Base-by-base conservation (phyloP, 192 early-diverging fungal genomes). In the Helicostylum pulchrum region DNA sequence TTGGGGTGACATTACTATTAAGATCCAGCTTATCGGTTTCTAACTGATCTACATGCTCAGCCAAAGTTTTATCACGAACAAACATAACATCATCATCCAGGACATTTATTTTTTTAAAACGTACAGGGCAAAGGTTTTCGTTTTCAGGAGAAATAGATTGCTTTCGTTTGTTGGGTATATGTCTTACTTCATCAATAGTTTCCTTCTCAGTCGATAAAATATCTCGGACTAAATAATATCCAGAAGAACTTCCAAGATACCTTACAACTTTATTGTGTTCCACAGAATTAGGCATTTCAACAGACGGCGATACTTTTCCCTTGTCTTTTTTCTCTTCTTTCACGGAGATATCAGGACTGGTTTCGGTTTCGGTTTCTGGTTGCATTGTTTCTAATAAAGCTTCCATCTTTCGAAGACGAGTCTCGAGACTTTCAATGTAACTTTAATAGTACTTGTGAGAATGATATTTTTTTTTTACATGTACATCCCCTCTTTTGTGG, bases 381-480 rank as follows among this genome's bases (percentile, higher is more conserved):
- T 49, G 26, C 10, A 36, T 32, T 58, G 56, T 61, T 21, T 63
- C 71, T 10, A 72, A 36, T n/a, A 72, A 19, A 10, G 36, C 31
- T n/a, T 72, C 71, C 71, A 72, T 72, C 26, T 57, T 55, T 48
- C 57, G 44, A 3, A 72, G 43, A 44, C 71, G 36, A 20, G 23
- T 42, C 36, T 72, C 71, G 8, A 72, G 54, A 58, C 54, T 63
- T n/a, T 66, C 71, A 46, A 72, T 72, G 23, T 72, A 68, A 36
- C 67, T 68, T n/a, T 32, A 23, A 36, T 30, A 42, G 31, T 11
- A 39, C 36, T 23, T 45, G 19, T 59, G 20, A 17, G 19, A 47
- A 36, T 49, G 21, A 44, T 17, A 10, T 7, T 17, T 12, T 53
- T 19, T 10, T 36, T 21, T 39, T 3, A 9, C 0, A 39, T 2